Percentiles rank a stretch among this genome's conserved stretches.
phyloP scores from a whole-genome alignment of 305 asterid species.

The Nicotiana rustica region DNA sequence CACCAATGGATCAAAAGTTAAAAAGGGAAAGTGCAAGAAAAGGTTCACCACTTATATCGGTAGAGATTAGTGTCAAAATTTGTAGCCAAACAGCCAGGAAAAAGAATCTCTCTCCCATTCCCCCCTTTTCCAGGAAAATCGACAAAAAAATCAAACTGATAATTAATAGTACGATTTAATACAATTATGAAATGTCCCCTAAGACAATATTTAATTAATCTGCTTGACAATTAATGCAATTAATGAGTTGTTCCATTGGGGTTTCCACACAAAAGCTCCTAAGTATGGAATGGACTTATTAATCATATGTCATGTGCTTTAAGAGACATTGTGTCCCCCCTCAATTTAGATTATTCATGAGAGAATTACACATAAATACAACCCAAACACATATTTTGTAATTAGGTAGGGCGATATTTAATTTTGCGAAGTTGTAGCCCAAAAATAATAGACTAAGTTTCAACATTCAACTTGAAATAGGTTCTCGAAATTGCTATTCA shows the following conservation, averaged over 20 bases:
- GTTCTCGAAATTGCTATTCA: no score
- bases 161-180: conserved; percentile 34
- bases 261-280: conserved; percentile 43
- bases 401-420: no score
- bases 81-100: conserved; percentile 39
- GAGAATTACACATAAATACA: no score
- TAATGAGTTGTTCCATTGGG: conserved; percentile 54
- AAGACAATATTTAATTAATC: conserved; percentile 40
- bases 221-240: conserved; percentile 40
- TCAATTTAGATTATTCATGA: no score
- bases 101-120: conserved; percentile 38
- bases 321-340: conserved; percentile 48
- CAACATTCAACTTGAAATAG: no score
- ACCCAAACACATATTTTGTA: no score
- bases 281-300: conserved; percentile 40
- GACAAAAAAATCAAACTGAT: not conserved
- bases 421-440: no score
- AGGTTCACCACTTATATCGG: no score
- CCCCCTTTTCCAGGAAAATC: not conserved
- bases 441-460: no score
- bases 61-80: conserved; percentile 34
- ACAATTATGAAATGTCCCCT: conserved; percentile 30
- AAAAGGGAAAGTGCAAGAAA: no score
- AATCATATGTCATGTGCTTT: conserved; percentile 49
- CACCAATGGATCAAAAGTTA: no score